Conservation (phyloP, 805 yeast genomes). For the Ogataea pignaliae region DNA sequence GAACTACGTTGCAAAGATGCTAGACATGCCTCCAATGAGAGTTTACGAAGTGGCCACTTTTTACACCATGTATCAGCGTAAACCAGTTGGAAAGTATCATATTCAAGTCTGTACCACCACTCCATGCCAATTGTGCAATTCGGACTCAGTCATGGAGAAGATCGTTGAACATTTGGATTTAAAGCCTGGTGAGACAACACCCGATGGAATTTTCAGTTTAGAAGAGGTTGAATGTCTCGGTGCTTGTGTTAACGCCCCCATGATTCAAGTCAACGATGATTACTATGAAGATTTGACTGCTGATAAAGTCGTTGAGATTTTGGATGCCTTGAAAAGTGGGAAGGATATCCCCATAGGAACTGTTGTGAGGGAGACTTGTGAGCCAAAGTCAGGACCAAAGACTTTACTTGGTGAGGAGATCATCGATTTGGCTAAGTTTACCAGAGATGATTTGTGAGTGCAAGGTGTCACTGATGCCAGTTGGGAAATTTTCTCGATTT, state of each 20-base stretch:
- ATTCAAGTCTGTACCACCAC: slow-evolving; percentile 87
- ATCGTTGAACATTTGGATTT: slow-evolving; percentile 55
- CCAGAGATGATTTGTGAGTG: slow-evolving; percentile 63
- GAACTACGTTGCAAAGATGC: slow-evolving; percentile 81
- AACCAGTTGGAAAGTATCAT: slow-evolving; percentile 81
- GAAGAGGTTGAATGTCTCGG: slow-evolving; percentile 91
- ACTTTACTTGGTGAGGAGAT: slow-evolving; percentile 60
- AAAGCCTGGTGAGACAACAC: slow-evolving; percentile 74
- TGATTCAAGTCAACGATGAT: slow-evolving; percentile 81
- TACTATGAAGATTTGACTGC: slow-evolving; percentile 77
- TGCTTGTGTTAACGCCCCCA: slow-evolving; percentile 89
- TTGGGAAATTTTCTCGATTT: too few relatives aligned
- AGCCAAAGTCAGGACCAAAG: slow-evolving; percentile 69
- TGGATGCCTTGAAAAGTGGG: slow-evolving; percentile 62
- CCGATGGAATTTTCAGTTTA: slow-evolving; percentile 70
- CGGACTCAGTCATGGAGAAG: slow-evolving; percentile 74
- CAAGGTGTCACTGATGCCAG: too few relatives aligned
- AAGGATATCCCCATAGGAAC: slow-evolving; percentile 60
- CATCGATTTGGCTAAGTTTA: slow-evolving; percentile 60
- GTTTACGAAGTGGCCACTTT: slow-evolving; percentile 90
- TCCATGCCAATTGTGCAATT: slow-evolving; percentile 81
- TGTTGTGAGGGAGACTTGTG: slow-evolving; percentile 65
- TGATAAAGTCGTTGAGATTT: slow-evolving; percentile 54
- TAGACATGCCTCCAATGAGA: slow-evolving; percentile 92
- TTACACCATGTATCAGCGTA: slow-evolving; percentile 85